Evolutionary conservation across 2,329 filamentous ascomycete species (phyloP).

Genomic region (Aspergillus brunneoviolaceus): DNA sequence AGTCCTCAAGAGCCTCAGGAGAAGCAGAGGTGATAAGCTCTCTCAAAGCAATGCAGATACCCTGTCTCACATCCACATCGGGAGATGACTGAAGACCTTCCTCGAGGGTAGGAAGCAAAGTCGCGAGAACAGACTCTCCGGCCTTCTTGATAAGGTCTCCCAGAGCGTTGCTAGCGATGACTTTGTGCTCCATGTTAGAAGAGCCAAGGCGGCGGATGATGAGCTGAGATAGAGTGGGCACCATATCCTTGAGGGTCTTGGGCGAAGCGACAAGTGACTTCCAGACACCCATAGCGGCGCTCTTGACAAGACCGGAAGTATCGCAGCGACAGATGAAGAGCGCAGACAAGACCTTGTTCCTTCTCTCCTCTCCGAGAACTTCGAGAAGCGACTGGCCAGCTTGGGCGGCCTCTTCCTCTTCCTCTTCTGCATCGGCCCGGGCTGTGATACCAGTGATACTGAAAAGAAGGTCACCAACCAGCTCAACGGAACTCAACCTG

Average conservation of each 20-base stretch:
- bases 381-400: constrained; percentile 91
- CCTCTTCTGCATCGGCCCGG: constrained; percentile 75
- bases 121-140: constrained; percentile 87
- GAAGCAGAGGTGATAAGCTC: constrained; percentile 90
- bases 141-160: constrained; percentile 97
- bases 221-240: constrained; percentile 90
- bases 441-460: constrained; percentile 93
- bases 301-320: constrained; percentile 86
- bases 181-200: constrained; percentile 97
- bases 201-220: constrained; percentile 92
- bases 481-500: constrained; percentile 93
- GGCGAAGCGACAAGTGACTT: constrained; percentile 93
- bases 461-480: constrained; percentile 95
- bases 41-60: constrained; percentile 92
- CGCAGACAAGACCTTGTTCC: constrained; percentile 95
- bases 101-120: constrained; percentile 84
- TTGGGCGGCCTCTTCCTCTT: constrained; percentile 73
- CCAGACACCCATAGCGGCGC: constrained; percentile 90
- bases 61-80: constrained; percentile 90
- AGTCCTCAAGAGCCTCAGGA: constrained; percentile 83
- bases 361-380: constrained; percentile 90
- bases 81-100: constrained; percentile 84
- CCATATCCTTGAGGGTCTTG: constrained; percentile 87
- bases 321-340: constrained; percentile 97
- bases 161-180: constrained; percentile 94